Evolutionary conservation across 2,329 filamentous ascomycete genomes (phyloP).

Genomic region (Mariannaea elegans): DNA sequence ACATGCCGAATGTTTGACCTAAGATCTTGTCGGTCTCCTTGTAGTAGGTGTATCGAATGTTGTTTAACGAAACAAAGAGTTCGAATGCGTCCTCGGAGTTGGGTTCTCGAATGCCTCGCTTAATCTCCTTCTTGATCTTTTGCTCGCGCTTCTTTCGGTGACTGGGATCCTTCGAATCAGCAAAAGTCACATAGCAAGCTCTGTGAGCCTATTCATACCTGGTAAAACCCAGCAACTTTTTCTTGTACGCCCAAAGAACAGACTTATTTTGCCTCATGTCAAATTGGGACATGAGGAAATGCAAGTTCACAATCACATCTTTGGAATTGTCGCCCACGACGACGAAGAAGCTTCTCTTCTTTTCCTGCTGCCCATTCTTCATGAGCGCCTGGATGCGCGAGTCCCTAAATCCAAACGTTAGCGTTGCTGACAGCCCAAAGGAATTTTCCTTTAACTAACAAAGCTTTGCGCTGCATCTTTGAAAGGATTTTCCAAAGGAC

Average conservation of each 20-base stretch:
- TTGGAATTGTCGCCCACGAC: constrained; percentile 92
- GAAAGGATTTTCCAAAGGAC: constrained; percentile 33
- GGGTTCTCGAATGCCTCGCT: constrained; percentile 89
- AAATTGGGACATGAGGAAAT: constrained; percentile 90
- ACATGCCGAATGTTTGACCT: constrained; percentile 98
- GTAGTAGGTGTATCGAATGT: constrained; percentile 99
- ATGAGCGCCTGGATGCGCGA: constrained; percentile 91
- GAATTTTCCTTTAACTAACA: constrained; percentile 47
- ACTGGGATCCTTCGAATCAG: constrained; percentile 52
- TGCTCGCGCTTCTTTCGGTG: constrained; percentile 98
- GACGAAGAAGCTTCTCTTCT: constrained; percentile 98
- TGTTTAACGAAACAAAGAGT: constrained; percentile 93
- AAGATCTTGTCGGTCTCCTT: constrained; percentile 99
- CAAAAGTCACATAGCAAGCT: constrained; percentile 18
- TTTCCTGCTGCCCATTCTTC: constrained; percentile 90
- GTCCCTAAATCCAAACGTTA: constrained; percentile 64
- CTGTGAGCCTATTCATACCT: constrained; percentile 54
- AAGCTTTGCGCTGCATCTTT: constrained; percentile 68
- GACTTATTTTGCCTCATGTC: constrained; percentile 92
- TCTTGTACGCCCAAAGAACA: constrained; percentile 98
- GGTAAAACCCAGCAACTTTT: constrained; percentile 93
- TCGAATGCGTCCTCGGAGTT: constrained; percentile 97
- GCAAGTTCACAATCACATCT: constrained; percentile 92
- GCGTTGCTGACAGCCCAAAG: background rate
- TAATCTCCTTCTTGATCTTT: constrained; percentile 99